Conservation (phyloP, 768 basidiomycete species). For the Tephrocybe rancida region DNA sequence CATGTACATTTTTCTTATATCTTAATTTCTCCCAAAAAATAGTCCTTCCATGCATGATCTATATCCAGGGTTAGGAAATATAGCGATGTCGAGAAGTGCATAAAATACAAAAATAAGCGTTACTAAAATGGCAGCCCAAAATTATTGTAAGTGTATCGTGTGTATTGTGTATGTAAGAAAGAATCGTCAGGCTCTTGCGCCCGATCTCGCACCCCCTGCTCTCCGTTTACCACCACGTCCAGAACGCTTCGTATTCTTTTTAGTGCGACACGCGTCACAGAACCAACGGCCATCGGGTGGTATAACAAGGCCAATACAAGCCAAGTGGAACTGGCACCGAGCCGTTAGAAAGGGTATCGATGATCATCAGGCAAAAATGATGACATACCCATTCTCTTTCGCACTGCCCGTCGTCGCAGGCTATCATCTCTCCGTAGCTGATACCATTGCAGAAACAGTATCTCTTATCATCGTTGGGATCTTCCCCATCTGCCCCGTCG, state of each 20-base stretch:
- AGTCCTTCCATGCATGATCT: background rate
- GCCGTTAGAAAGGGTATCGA: background rate
- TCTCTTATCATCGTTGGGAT: slow-evolving; percentile 61
- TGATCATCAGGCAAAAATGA: background rate
- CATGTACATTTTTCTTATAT: background rate
- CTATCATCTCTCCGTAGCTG: slow-evolving; percentile 95
- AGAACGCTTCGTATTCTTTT: slow-evolving; percentile 53
- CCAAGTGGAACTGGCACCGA: slow-evolving; percentile 70
- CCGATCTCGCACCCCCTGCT: slow-evolving; percentile 20
- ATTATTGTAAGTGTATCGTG: background rate
- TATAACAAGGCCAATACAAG: slow-evolving; percentile 67
- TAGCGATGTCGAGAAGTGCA: slow-evolving; percentile 4
- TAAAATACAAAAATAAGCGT: slow-evolving; percentile 17
- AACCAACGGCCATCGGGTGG: slow-evolving; percentile 77
- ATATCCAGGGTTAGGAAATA: background rate
- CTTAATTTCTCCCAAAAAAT: background rate
- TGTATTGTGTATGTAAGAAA: background rate
- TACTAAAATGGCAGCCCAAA: slow-evolving; percentile 4
- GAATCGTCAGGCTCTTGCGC: slow-evolving; percentile 12
- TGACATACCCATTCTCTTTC: slow-evolving; percentile 87
- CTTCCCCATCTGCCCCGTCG: slow-evolving; percentile 53
- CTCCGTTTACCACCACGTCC: slow-evolving; percentile 56
- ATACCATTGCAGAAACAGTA: slow-evolving; percentile 88
- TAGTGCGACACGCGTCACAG: slow-evolving; percentile 67
- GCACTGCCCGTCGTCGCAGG: slow-evolving; percentile 82